A percentile compares a stretch with the other conserved stretches of the same genome.
phyloP scores from a whole-genome alignment of 2,329 filamentous ascomycete species.

The Blastomyces parvus region DNA sequence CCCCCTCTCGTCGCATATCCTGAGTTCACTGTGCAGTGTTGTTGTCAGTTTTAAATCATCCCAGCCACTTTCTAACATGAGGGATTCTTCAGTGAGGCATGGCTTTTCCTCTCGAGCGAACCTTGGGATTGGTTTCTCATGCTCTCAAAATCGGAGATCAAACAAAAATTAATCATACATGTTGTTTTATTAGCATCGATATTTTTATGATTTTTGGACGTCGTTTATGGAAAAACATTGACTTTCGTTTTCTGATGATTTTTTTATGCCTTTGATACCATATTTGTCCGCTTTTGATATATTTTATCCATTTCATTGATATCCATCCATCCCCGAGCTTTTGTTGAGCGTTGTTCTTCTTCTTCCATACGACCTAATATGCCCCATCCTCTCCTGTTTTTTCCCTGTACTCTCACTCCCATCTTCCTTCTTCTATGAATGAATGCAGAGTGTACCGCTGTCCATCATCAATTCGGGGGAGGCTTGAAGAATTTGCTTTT shows the following conservation, averaged over 20 bases:
- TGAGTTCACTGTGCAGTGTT: neutral
- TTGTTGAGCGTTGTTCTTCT: neutral
- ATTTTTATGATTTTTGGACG: neutral
- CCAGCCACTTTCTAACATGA: neutral
- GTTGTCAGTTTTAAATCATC: neutral
- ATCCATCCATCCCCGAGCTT: neutral
- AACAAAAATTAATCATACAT: neutral
- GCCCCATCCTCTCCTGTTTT: neutral
- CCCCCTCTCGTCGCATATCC: neutral
- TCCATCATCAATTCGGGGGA: neutral
- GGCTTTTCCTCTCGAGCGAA: slow-evolving; percentile 35
- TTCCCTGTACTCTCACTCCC: neutral
- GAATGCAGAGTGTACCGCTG: neutral
- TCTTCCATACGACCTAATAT: neutral
- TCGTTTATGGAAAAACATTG: neutral
- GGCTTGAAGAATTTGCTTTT: neutral
- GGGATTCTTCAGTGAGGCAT: slow-evolving; percentile 31
- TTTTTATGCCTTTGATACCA: neutral
- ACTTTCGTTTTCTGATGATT: neutral
- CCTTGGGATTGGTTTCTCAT: slow-evolving; percentile 36
- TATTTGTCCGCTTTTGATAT: neutral
- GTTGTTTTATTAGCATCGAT: neutral
- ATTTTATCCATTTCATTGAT: neutral
- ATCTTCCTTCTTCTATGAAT: neutral
- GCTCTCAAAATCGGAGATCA: slow-evolving; percentile 19